A percentile compares a stretch with the other conserved stretches of the same genome.
These are phyloP conservation scores for Endocalyx cinctus DNA, from an alignment of 2,329 filamentous ascomycete species.

Conservation along the genomic window DNA sequence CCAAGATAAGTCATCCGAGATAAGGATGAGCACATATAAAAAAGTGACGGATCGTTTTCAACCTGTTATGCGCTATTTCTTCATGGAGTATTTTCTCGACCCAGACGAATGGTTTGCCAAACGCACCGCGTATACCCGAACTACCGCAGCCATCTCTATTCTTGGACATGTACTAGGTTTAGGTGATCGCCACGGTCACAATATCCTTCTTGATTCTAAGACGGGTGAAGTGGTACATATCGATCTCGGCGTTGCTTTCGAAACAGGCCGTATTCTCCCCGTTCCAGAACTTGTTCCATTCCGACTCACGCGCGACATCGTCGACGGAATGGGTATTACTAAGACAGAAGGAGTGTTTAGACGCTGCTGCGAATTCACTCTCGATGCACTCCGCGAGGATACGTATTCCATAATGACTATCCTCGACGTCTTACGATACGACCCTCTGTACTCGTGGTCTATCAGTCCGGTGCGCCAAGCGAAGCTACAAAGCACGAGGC, in stretches of 20 bases:
- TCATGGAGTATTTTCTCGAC: constrained; percentile 89
- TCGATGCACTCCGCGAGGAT: constrained; percentile 91
- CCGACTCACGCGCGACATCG: constrained; percentile 85
- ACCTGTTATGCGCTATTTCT: constrained; percentile 94
- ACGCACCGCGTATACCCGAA: constrained; percentile 85
- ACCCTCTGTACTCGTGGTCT: constrained; percentile 94
- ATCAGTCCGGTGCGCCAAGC: constrained; percentile 66
- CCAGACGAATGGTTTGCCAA: constrained; percentile 95
- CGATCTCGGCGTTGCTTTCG: constrained; percentile 93
- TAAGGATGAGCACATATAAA: constrained; percentile 69
- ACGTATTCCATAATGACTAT: constrained; percentile 98
- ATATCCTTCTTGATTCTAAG: constrained; percentile 85
- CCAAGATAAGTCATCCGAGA: constrained; percentile 64
- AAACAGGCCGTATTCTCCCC: constrained; percentile 90
- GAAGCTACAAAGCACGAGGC: constrained; percentile 59
- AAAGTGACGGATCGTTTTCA: constrained; percentile 78
- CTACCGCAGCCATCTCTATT: constrained; percentile 91
- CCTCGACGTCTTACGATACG: constrained; percentile 94
- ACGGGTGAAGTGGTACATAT: constrained; percentile 96
- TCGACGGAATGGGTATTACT: constrained; percentile 95
- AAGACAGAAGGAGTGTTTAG: constrained; percentile 95
- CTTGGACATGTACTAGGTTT: constrained; percentile 89
- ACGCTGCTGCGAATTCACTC: constrained; percentile 95
- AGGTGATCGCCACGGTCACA: constrained; percentile 92
- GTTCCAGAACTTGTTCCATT: constrained; percentile 96